A percentile compares a stretch with the other conserved stretches of the same genome.
phyloP scores from a whole-genome alignment of 306 rosid species.

The Pterocarpus santalinus region DNA sequence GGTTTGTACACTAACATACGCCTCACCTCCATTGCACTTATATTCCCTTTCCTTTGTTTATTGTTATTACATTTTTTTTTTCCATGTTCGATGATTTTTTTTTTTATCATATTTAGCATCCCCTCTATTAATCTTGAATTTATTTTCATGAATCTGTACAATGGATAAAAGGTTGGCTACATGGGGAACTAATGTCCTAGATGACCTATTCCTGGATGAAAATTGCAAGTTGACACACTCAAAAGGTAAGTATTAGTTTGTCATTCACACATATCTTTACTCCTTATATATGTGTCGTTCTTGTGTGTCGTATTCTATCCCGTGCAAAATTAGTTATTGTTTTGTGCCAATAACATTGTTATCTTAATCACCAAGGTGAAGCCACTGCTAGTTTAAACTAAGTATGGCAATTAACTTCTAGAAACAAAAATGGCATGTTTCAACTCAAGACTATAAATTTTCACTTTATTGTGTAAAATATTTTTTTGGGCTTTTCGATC shows the following conservation, averaged over 20 bases:
- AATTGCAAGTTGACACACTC: conserved; percentile 44
- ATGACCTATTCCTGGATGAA: conserved; percentile 47
- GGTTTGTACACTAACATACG: conserved; percentile 40
- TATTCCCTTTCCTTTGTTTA: background rate
- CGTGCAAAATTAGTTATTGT: background rate
- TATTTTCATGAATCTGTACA: background rate
- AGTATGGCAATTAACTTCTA: too few species aligned
- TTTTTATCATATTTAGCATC: background rate
- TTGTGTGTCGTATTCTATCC: background rate
- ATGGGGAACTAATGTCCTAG: conserved; percentile 50
- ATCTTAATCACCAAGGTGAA: too few species aligned
- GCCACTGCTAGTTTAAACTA: too few species aligned
- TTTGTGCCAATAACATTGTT: background rate
- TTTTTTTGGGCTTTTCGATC: background rate
- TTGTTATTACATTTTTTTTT: background rate
- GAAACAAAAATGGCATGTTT: too few species aligned
- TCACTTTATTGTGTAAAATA: too few species aligned
- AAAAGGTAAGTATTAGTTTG: conserved; percentile 30
- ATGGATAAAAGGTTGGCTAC: conserved; percentile 46
- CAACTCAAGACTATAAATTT: too few species aligned
- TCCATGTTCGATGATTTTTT: background rate
- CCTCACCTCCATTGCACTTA: background rate
- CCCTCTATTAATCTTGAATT: background rate
- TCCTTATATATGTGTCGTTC: background rate
- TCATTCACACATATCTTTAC: background rate